phyloP scores from a whole-genome alignment of 257 asterid genomes.

The Plantago elongata region DNA sequence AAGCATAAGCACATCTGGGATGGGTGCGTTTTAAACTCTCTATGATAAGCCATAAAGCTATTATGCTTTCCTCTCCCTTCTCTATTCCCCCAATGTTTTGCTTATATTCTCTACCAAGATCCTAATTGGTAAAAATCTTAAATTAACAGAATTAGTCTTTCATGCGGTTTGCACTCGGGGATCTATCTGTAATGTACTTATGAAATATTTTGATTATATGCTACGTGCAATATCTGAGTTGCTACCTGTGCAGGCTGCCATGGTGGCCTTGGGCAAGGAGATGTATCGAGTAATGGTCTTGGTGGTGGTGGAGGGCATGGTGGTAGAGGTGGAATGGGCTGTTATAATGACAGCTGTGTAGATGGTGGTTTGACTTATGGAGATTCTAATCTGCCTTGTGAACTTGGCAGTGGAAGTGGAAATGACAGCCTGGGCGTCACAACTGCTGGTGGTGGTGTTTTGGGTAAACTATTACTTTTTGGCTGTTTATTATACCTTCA shows the following conservation, averaged over 20 bases:
- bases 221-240: slow-evolving; percentile 12
- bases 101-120: not conserved
- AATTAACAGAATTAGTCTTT: slow-evolving; percentile 3
- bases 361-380: slow-evolving; percentile 90
- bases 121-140: slow-evolving; percentile 1
- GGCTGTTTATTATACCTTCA: slow-evolving; percentile 15
- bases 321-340: slow-evolving; percentile 90
- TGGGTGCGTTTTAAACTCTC: slow-evolving; percentile 53
- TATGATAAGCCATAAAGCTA: not conserved
- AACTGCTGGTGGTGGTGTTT: slow-evolving; percentile 88
- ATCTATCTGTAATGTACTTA: slow-evolving; percentile 4
- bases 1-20: slow-evolving; percentile 82
- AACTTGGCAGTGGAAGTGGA: slow-evolving; percentile 98
- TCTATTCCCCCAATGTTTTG: not conserved
- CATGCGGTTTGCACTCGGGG: slow-evolving; percentile 12
- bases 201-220: slow-evolving; percentile 1
- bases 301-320: slow-evolving; percentile 99
- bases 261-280: slow-evolving; percentile 87
- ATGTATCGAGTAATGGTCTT: slow-evolving; percentile 49
- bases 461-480: slow-evolving; percentile 52
- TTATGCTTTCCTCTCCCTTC: not conserved
- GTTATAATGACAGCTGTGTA: slow-evolving; percentile 62
- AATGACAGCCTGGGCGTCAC: slow-evolving; percentile 68
- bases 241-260: slow-evolving; percentile 63
- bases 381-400: slow-evolving; percentile 78